Evolutionary conservation across 345 rosid species (phyloP), one percentile per base, ranked within the genome.

Genomic region (Carallia pectinifolia): DNA sequence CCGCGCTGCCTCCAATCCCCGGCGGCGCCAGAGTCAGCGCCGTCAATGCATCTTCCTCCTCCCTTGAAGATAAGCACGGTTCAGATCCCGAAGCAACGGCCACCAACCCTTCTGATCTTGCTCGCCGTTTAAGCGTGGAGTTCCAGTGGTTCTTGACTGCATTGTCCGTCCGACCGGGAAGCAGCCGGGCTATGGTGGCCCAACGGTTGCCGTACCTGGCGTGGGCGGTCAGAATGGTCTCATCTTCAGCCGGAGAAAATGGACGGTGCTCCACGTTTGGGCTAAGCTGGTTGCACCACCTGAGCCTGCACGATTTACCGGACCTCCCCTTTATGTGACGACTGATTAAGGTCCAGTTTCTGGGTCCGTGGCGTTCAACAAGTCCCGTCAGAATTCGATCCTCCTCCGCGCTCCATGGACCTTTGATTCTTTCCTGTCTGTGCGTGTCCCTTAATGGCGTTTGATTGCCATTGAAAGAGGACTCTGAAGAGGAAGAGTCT

Each of bases 351-450:
- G 88, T 74, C 92, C 89, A 87, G 64, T 85, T 87, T 36, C 88
- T 74, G 0, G 90, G 81, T 17, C 90, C 90, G 12, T 82, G 81
- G 48, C 76, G 73, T 18, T 85, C 87, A 5, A 88, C 89, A 6
- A 88, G 84, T 4, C 81, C 77, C 6, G 88, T 84, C 62, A 88
- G 71, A 62, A 85, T 77, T 83, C 81, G 72, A 73, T 88, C 92
- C 66, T 88, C 92, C 64, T 88, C 92, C 0, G 92, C 87, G 44
- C 92, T 88, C 92, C 92, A 88, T 0, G 92, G 92, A 52, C 92
- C 92, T 69, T 84, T 88, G 64, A 88, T 85, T 66, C 79, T 62
- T 19, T 80, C 86, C 15, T 71, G 54, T 47, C 69, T 84, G 39
- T 48, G 65, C 2, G 56, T 18, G 10, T 23, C 19, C 23, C 23